These are phyloP conservation scores for Penicillium sp. DNA, from an alignment of 2,329 filamentous ascomycete species.

Conservation along the genomic window DNA sequence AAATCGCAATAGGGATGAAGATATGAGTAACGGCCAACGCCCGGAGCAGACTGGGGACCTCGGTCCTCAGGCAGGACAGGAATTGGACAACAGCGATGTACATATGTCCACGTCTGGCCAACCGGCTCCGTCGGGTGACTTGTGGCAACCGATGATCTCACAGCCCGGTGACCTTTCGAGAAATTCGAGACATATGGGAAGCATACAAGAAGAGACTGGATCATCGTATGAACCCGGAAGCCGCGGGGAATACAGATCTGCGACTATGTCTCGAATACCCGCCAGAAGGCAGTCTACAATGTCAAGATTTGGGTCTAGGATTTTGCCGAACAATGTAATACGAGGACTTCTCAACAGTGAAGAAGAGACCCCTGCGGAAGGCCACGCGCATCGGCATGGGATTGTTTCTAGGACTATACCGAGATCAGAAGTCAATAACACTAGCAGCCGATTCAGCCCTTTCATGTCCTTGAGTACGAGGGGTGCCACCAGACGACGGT, in stretches of 20 bases:
- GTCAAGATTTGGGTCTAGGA: slow-evolving; percentile 53
- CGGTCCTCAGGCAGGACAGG: slow-evolving; percentile 24
- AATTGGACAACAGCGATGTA: slow-evolving; percentile 21
- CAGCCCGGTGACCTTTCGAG: slow-evolving; percentile 19
- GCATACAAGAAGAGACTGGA: slow-evolving; percentile 43
- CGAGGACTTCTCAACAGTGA: slow-evolving; percentile 51
- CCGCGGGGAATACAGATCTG: slow-evolving; percentile 37
- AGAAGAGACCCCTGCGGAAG: slow-evolving; percentile 52
- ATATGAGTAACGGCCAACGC: slow-evolving; percentile 38
- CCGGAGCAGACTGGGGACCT: slow-evolving; percentile 33
- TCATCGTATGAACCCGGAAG: slow-evolving; percentile 36
- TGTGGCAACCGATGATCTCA: slow-evolving; percentile 27
- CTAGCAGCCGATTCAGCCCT: slow-evolving; percentile 44
- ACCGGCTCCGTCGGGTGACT: slow-evolving; percentile 16
- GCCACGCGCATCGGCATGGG: slow-evolving; percentile 50
- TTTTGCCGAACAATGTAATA: slow-evolving; percentile 53
- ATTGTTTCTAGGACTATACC: slow-evolving; percentile 44
- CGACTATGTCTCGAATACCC: slow-evolving; percentile 41
- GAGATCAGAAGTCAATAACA: slow-evolving; percentile 40
- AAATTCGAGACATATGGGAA: slow-evolving; percentile 33
- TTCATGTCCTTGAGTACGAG: slow-evolving; percentile 46
- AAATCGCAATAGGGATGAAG: slow-evolving; percentile 39
- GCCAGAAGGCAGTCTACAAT: slow-evolving; percentile 52
- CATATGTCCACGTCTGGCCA: slow-evolving; percentile 23
- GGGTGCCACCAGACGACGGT: slow-evolving; percentile 46